Evolutionary conservation across 148 eudicot species (phyloP), one percentile per base, ranked within the genome.

Genomic region (Vaccinium vitisidaea): DNA sequence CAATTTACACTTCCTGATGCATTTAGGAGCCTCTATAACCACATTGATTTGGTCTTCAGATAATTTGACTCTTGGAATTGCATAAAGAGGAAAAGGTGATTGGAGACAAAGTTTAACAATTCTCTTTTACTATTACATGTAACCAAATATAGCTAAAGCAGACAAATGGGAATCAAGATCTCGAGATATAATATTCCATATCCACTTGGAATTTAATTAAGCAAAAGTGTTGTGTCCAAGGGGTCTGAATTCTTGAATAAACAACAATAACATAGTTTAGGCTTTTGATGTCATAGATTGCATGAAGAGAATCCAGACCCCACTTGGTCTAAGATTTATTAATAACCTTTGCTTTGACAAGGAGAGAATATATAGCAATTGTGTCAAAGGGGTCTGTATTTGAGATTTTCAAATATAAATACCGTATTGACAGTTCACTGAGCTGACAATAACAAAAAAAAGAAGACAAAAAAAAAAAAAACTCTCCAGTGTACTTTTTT

Each of bases 211-310:
- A 56, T 52, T 23, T 16, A 78, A 43, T 43, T 43, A 43, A 78
- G 81, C 63, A 49, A 77, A 77, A 50, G 58, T 77, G 56, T 77
- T 49, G 58, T 77, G 81, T 39, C 81, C 81, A 78, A 16, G 81
- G 81, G 81, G 56, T 25, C 61, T 78, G 81, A 27, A 78, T 78
- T 15, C 43, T 71, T 25, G 43, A 53, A 52, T 78, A 15, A 53
- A 53, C 30, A 10, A 27, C 14, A 71, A 27, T 12, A 52, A 53
- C 18, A n/a, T 52, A 8, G 14, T 43, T 48, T 25, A 25, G 59
- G 63, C 63, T 78, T 78, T 52, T 30, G n/a, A 52, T 78, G 63
- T 27, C 81, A 53, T 53, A 30, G 43, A 71, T 71, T 25, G n/a
- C 39, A 54, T 27, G 59, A 54, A 52, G 81, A 54, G 81, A 79